These are phyloP conservation scores for Salvia splendens DNA, from an alignment of 257 asterid genomes.

Conservation along the genomic window DNA sequence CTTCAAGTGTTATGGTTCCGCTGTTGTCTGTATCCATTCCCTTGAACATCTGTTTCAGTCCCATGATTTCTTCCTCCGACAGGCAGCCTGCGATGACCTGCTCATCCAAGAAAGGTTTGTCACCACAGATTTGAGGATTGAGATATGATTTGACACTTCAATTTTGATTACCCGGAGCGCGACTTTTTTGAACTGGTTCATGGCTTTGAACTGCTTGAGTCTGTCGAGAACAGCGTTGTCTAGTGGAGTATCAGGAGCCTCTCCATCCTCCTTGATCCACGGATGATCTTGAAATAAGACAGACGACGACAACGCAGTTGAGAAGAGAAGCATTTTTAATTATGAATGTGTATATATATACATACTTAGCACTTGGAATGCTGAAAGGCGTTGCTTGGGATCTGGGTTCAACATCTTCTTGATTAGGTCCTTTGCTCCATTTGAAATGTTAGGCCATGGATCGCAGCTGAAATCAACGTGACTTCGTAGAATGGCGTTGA, in stretches of 20 bases:
- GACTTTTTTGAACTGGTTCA: slow-evolving; percentile 71
- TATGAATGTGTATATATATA: too few relatives aligned
- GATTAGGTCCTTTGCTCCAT: slow-evolving; percentile 63
- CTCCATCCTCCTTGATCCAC: slow-evolving; percentile 78
- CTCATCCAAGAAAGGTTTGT: slow-evolving; percentile 17
- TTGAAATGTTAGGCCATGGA: slow-evolving; percentile 66
- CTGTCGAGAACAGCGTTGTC: slow-evolving; percentile 59
- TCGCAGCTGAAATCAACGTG: slow-evolving; percentile 59
- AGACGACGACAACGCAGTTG: neutral
- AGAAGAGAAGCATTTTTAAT: too few relatives aligned
- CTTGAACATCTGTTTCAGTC: slow-evolving; percentile 67
- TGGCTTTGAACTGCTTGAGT: slow-evolving; percentile 61
- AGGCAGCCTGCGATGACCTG: slow-evolving; percentile 67
- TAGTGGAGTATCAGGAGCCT: slow-evolving; percentile 65
- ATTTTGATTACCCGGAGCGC: slow-evolving; percentile 49
- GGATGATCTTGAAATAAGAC: slow-evolving; percentile 50
- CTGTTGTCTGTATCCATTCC: slow-evolving; percentile 67
- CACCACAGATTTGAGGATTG: too few relatives aligned
- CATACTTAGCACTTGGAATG: slow-evolving; percentile 57
- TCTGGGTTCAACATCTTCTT: slow-evolving; percentile 60
- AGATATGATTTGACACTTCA: neutral
- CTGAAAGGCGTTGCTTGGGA: slow-evolving; percentile 61
- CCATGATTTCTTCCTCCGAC: slow-evolving; percentile 69
- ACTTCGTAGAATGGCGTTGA: slow-evolving; percentile 52
- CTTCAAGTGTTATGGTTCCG: slow-evolving; percentile 69